Base-by-base conservation (phyloP, 2,329 filamentous ascomycete species). In the Lachnellula occidentalis region DNA sequence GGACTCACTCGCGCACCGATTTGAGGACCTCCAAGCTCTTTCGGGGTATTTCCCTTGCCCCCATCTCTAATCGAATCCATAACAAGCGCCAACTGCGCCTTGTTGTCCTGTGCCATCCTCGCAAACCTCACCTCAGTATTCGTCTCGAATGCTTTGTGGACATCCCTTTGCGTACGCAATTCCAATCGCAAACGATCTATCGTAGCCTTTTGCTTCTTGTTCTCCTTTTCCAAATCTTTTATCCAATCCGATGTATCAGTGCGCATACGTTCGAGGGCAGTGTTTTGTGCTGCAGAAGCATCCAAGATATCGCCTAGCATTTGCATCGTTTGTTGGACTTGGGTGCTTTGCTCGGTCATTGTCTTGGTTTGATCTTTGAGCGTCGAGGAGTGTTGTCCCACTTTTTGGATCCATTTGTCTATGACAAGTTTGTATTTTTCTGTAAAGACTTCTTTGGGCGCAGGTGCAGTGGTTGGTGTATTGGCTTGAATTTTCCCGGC, bases 301-400 rank as follows among this genome's bases (percentile, higher is more conserved):
- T 52, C 50, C 31, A 52, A 52, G n/a, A 52, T 46, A 19, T 52
- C 50, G 19, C 50, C 50, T 15, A 52, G 34, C 50, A 52, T 52
- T 21, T 43, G 39, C n/a, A 17, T 24, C 4, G 50, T 52, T 34
- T 52, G 41, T 8, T 52, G 41, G 24, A 34, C 22, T 21, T 24
- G 15, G 6, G 22, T 12, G 14, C 17, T 15, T 21, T 45, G 24
- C 19, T 34, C 21, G 1, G 37, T 43, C 5, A 34, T 31, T 17
- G 14, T 6, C 17, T 11, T 15, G 9, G 31, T 14, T 34, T 27
- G 48, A n/a, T n/a, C n/a, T 36, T 51, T 9, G 21, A 45, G 15
- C n/a, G n/a, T 11, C 17, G 17, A 22, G 31, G 12, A 12, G 41
- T 43, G 41, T 11, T 43, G 15, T 12, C 4, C 6, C 1, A 43